A percentile compares a stretch with the other conserved stretches of the same genome.
Conservation (phyloP, 2,329 filamentous ascomycete species). For the Colletotrichum navitas region DNA sequence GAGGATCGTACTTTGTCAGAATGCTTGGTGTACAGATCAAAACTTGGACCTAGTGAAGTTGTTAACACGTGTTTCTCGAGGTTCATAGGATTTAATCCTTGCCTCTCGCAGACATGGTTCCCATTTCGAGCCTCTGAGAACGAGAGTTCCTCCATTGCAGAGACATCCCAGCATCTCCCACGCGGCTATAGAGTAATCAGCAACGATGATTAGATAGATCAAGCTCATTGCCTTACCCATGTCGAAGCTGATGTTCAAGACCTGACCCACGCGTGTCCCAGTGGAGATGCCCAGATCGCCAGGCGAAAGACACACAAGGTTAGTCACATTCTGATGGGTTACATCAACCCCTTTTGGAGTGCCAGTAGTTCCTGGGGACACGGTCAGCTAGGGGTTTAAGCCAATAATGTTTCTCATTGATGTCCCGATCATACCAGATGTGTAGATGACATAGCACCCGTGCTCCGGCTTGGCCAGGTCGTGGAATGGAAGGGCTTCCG, state of each 20-base stretch:
- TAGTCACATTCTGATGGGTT: constrained; percentile 54
- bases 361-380: constrained; percentile 59
- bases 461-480: constrained; percentile 51
- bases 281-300: constrained; percentile 60
- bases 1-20: constrained; percentile 38
- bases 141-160: constrained; percentile 42
- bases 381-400: background rate
- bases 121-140: constrained; percentile 41
- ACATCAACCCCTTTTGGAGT: constrained; percentile 71
- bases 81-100: background rate
- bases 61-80: background rate
- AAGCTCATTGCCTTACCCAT: constrained; percentile 62
- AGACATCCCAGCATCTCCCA: constrained; percentile 67
- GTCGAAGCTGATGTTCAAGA: constrained; percentile 71
- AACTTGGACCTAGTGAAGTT: constrained; percentile 12
- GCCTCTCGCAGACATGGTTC: constrained; percentile 36
- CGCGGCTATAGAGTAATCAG: constrained; percentile 56
- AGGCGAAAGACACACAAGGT: constrained; percentile 18
- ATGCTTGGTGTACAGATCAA: constrained; percentile 43
- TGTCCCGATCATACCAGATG: constrained; percentile 55
- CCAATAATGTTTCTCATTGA: background rate
- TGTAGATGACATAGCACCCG: constrained; percentile 66
- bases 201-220: background rate
- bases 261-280: constrained; percentile 65
- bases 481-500: constrained; percentile 27